These are phyloP conservation scores for Colletotrichum sublineola DNA, from an alignment of 2,329 filamentous ascomycete genomes.

Conservation along the genomic window DNA sequence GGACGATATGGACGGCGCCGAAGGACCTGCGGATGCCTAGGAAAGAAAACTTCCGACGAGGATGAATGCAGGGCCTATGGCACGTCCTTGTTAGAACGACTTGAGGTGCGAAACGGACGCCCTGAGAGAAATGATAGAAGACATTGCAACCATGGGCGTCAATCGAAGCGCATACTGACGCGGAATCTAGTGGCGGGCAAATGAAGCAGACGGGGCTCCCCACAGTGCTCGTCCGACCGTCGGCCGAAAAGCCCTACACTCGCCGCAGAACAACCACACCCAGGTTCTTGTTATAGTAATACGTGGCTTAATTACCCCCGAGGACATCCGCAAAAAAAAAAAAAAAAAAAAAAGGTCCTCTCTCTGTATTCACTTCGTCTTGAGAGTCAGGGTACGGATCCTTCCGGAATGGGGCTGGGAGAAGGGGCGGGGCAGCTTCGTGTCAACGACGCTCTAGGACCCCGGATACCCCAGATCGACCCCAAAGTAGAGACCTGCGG, in stretches of 20 bases:
- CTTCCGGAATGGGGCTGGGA: background rate
- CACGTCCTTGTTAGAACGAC: too few species aligned
- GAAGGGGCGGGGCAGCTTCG: background rate
- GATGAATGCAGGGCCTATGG: too few species aligned
- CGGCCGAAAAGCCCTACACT: background rate
- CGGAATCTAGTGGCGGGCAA: too few species aligned
- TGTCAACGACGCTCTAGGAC: background rate
- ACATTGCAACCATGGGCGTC: too few species aligned
- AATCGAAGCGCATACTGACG: too few species aligned
- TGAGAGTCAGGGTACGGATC: too few species aligned
- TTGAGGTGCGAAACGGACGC: too few species aligned
- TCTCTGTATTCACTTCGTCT: background rate
- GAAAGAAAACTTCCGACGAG: background rate
- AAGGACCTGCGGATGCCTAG: too few species aligned
- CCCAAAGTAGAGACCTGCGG: background rate
- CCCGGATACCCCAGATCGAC: slow-evolving; percentile 8
- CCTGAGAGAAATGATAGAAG: too few species aligned
- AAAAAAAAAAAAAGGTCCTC: too few species aligned
- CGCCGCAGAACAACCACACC: background rate
- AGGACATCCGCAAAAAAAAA: background rate
- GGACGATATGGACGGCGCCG: too few species aligned
- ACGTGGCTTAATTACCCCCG: background rate
- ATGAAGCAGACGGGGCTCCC: background rate
- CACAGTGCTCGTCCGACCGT: background rate
- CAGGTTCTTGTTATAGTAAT: background rate